Evolutionary conservation across 164 flowering plant species (phyloP), one percentile per base, ranked within the genome.

Genomic region (Umbellularia californica): DNA sequence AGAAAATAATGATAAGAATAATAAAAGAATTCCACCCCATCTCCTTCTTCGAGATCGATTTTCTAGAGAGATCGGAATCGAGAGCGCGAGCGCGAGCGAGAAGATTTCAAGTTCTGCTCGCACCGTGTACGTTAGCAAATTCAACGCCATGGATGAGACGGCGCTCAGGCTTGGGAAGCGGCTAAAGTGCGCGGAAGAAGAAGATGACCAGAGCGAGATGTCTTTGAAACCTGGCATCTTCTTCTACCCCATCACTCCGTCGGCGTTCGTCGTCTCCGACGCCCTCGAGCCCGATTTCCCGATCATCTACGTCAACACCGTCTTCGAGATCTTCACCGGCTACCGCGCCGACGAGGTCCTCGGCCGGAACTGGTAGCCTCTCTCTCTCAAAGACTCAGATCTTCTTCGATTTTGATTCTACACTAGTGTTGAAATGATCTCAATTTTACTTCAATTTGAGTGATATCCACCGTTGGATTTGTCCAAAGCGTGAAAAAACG

Each of bases 271-370:
- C 6, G 98, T 93, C 23, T 85, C 95, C 15, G 98, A 93, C 76
- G 95, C 92, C 65, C 72, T 87, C n/a, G 98, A 93, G 33, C 84
- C 88, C 2, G 98, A 93, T 80, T 88, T 75, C 73, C 98, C 98
- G 6, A 77, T 93, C 80, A 92, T 93, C 63, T 93, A 93, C 52
- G 95, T 93, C 78, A 93, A 93, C 71, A 85, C 88, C 25, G 86
- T 89, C 64, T 93, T 92, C 77, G 92, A 93, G 81, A 74, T 78
- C 73, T 82, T 79, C 81, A 93, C 98, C 1, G 98, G 97, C 13
- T 93, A 88, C 69, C 88, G 92, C 12, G 97, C 98, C 23, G 88
- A 92, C 50, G 97, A 93, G 76, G 92, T 89, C 79, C 88, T 93
- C 52, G 97, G 98, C 68, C 83, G 93, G 14, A 93, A 93, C 83